phyloP scores from a whole-genome alignment of 345 rosid genomes.

The Orychophragmus violaceus region DNA sequence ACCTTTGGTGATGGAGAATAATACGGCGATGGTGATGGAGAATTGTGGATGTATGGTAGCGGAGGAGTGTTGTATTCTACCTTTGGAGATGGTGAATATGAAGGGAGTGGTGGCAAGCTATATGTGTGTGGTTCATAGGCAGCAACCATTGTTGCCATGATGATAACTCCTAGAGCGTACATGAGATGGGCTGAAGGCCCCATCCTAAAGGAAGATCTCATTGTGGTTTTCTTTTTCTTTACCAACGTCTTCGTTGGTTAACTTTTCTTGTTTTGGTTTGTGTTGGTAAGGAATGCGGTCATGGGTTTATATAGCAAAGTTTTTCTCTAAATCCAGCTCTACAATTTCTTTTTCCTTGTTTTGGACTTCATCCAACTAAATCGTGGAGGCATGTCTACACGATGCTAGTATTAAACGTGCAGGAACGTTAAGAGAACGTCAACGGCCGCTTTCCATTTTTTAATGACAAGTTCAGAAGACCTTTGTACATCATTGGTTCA shows the following conservation, averaged over 20 bases:
- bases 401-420: constrained; percentile 16
- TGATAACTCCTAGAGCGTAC: not conserved
- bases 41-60: no score
- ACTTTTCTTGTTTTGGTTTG: no score
- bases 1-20: no score
- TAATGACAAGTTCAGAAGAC: not conserved
- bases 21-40: no score
- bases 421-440: constrained; percentile 18
- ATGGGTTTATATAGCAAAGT: no score
- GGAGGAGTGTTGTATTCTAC: no score
- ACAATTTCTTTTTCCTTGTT: not conserved
- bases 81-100: not conserved
- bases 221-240: no score
- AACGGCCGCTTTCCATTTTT: not conserved
- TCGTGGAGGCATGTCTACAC: constrained; percentile 19
- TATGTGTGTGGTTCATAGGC: not conserved
- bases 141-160: constrained; percentile 7
- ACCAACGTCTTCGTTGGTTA: no score
- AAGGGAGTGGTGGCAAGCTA: constrained; percentile 4
- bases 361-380: not conserved
- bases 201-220: constrained; percentile 6
- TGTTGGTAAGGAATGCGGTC: no score
- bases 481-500: not conserved
- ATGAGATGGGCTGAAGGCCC: constrained; percentile 19
- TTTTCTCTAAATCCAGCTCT: no score